These are phyloP conservation scores for Cynara cardunculus DNA, from an alignment of 129 eudicot genomes.

Conservation along the genomic window DNA sequence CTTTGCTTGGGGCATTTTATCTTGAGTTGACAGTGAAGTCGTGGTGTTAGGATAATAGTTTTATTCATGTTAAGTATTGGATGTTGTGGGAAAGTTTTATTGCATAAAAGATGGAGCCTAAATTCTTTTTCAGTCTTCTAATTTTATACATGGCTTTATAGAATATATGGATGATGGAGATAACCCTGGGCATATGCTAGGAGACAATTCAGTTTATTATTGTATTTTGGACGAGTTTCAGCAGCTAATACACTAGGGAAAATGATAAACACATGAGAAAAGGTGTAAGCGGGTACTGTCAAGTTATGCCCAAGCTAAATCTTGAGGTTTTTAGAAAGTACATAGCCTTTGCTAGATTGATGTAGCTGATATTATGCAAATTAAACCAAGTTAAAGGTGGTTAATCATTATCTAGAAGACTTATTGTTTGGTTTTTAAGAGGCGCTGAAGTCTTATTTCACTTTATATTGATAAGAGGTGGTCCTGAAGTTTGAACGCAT, in stretches of 20 bases:
- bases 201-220: not conserved
- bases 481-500: not conserved
- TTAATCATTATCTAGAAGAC: not conserved
- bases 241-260: not conserved
- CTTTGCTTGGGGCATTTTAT: not conserved
- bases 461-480: not conserved
- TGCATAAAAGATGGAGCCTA: not conserved
- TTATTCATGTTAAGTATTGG: not conserved
- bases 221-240: not conserved
- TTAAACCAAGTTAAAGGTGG: not conserved
- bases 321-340: not conserved
- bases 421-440: not conserved
- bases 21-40: constrained; percentile 6
- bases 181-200: not conserved
- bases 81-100: not conserved
- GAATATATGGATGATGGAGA: not conserved
- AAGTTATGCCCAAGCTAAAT: not conserved
- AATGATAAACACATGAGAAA: not conserved
- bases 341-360: not conserved
- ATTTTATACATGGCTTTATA: constrained; percentile 15
- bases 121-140: not conserved
- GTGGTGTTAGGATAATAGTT: constrained; percentile 9
- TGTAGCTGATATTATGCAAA: not conserved
- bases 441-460: not conserved
- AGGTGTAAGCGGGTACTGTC: not conserved